Evolutionary conservation across 768 basidiomycete genomes (phyloP).

Genomic region (Leccinellum rugosiceps): DNA sequence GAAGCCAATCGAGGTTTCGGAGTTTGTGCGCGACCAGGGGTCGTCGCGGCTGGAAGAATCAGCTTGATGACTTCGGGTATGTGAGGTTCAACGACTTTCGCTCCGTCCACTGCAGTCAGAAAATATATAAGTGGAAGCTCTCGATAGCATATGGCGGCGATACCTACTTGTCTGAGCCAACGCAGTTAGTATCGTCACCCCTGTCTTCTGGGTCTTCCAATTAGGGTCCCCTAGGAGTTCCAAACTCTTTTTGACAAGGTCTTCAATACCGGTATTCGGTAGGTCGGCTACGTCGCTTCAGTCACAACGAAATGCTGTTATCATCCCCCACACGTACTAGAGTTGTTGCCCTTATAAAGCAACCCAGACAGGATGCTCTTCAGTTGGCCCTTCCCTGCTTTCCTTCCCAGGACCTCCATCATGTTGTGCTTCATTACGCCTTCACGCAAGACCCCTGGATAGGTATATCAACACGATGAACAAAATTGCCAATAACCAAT

Average conservation of each 20-base stretch:
- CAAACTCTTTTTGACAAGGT: conserved; percentile 15
- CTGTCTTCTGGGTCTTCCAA: conserved; percentile 24
- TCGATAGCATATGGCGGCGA: neutral
- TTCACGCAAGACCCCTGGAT: conserved; percentile 12
- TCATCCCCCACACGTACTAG: conserved; percentile 10
- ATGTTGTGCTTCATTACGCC: conserved; percentile 14
- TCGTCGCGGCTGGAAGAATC: neutral
- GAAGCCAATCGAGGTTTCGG: conserved; percentile 5
- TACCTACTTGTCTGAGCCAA: conserved; percentile 19
- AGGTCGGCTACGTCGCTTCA: neutral
- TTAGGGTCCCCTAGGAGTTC: neutral
- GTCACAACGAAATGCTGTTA: no score
- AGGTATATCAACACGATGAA: neutral
- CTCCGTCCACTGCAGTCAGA: neutral
- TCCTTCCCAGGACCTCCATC: conserved; percentile 13
- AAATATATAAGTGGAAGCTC: neutral
- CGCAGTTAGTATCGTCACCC: conserved; percentile 21
- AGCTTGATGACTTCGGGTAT: neutral
- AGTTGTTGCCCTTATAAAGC: conserved; percentile 20
- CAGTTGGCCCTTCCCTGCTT: conserved; percentile 11
- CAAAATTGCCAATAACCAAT: neutral
- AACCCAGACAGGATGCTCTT: conserved; percentile 21
- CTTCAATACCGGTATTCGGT: neutral
- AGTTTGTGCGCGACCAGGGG: neutral
- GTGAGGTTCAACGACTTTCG: neutral